These are phyloP conservation scores for Rauvolfia tetraphylla DNA, from an alignment of 257 asterid species.

Conservation along the genomic window DNA sequence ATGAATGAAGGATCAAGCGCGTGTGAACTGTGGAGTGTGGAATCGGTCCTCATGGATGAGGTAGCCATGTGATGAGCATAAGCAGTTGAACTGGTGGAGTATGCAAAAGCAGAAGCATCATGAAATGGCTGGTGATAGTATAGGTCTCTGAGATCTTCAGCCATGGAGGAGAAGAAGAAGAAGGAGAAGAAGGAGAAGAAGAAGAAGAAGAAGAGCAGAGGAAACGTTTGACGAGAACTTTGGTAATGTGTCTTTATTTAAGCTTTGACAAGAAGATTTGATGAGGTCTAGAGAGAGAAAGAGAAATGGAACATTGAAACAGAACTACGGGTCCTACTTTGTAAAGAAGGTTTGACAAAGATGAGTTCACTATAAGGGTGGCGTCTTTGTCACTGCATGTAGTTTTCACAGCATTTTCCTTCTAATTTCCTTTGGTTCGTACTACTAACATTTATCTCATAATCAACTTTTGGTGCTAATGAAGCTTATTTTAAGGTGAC, in stretches of 20 bases:
- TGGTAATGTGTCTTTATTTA: conserved; percentile 44
- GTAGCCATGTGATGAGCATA: conserved; percentile 22
- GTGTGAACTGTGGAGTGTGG: conserved; percentile 30
- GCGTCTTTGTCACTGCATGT: conserved; percentile 34
- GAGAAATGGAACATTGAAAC: conserved; percentile 16
- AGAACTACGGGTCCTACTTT: conserved; percentile 33
- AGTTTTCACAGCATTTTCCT: conserved; percentile 21
- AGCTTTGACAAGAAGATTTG: conserved; percentile 61
- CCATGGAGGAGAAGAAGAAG: conserved; percentile 38
- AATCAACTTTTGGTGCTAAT: not conserved
- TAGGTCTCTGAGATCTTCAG: conserved; percentile 49
- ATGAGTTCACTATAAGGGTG: conserved; percentile 27
- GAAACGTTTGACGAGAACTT: conserved; percentile 44
- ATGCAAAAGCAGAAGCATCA: conserved; percentile 16
- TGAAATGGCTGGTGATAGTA: conserved; percentile 56
- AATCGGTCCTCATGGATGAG: conserved; percentile 18
- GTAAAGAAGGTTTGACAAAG: conserved; percentile 58
- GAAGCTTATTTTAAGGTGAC: too few species aligned
- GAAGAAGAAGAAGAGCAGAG: conserved; percentile 13
- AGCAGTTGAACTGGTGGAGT: conserved; percentile 25
- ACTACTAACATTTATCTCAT: not conserved
- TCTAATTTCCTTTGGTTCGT: not conserved
- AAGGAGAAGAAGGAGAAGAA: conserved; percentile 10
- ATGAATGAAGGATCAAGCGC: conserved; percentile 51
- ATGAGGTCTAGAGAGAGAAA: conserved; percentile 27